Evolutionary conservation across 345 rosid genomes (phyloP).

Genomic region (Salix exigua): DNA sequence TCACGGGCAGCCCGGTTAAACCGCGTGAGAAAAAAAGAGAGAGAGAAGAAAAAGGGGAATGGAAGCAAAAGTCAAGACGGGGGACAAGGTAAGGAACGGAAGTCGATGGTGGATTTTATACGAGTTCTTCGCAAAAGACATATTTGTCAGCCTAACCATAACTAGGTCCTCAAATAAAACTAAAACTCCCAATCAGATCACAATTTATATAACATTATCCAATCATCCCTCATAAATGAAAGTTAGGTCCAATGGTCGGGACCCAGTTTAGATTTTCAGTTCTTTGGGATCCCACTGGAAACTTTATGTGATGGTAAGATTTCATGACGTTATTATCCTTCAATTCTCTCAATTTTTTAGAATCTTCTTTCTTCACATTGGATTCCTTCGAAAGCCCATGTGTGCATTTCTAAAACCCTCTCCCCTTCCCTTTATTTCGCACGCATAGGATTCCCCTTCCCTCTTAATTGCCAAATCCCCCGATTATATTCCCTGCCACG

Average conservation of each 20-base stretch:
- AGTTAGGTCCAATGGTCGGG: not conserved
- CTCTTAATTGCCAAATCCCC: conserved; percentile 1
- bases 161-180: not conserved
- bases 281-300: not conserved
- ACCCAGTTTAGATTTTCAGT: not conserved
- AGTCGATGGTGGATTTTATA: conserved; percentile 23
- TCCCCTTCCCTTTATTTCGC: not conserved
- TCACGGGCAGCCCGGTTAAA: conserved; percentile 29
- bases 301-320: not conserved
- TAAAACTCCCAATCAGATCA: not conserved
- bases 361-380: conserved; percentile 7
- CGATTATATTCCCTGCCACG: not conserved
- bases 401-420: conserved; percentile 11
- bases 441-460: conserved; percentile 36
- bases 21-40: conserved; percentile 17
- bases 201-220: not conserved
- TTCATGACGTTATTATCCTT: not conserved
- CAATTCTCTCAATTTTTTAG: not conserved
- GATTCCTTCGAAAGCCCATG: conserved; percentile 36
- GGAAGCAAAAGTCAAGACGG: conserved; percentile 7
- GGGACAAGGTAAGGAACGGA: conserved; percentile 23
- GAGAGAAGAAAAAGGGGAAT: not conserved
- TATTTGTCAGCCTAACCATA: not conserved
- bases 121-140: not conserved
- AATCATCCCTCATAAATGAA: too few relatives aligned